phyloP scores from a whole-genome alignment of 2,329 filamentous ascomycete species.

The Phoma sp. region DNA sequence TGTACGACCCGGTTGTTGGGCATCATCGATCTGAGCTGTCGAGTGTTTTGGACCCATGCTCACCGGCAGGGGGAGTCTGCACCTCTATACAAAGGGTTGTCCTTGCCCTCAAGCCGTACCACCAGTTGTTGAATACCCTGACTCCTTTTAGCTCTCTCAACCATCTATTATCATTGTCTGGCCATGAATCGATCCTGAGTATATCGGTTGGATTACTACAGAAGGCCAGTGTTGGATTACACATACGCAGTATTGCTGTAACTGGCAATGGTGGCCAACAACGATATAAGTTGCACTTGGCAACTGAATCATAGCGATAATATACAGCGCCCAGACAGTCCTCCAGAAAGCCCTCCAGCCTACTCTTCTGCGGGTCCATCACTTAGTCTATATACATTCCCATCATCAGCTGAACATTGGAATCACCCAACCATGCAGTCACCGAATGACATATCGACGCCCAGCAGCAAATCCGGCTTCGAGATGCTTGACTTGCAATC shows the following conservation, averaged over 20 bases:
- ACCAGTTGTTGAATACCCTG: neutral
- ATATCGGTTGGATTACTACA: neutral
- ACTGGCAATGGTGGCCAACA: neutral
- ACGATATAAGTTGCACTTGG: neutral
- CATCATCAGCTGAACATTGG: neutral
- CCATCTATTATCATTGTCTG: neutral
- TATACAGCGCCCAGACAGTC: neutral
- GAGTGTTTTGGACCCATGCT: neutral
- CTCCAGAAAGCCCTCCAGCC: neutral
- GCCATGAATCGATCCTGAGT: neutral
- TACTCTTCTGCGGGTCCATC: neutral
- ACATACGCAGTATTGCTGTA: neutral
- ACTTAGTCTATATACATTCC: neutral
- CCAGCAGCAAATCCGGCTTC: constrained; percentile 6
- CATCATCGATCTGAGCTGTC: neutral
- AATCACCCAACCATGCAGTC: constrained; percentile 1
- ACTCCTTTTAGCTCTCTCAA: neutral
- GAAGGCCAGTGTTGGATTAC: neutral
- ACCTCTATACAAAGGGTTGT: neutral
- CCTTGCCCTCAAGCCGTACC: neutral
- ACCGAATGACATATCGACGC: constrained; percentile 3
- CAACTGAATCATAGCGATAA: neutral
- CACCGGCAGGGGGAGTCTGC: neutral
- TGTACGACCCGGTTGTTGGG: neutral
- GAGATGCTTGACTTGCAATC: neutral